Conservation (phyloP, 768 basidiomycete genomes). For the Erythrobasidium yunnanense region DNA sequence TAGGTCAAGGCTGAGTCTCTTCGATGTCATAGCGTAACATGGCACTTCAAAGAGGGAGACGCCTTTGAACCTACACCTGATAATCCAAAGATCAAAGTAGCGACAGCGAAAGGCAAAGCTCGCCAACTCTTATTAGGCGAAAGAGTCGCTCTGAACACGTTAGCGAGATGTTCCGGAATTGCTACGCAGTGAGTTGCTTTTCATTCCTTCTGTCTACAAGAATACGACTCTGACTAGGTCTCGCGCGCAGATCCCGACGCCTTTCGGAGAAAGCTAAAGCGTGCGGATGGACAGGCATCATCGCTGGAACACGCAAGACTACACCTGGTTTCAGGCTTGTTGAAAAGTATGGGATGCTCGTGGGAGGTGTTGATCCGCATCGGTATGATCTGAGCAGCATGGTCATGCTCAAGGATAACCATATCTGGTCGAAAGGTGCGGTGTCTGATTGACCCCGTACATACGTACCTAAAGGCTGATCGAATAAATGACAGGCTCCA, state of each 20-base stretch:
- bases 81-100: constrained; percentile 50
- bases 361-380: constrained; percentile 91
- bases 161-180: constrained; percentile 92
- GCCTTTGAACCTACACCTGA: constrained; percentile 67
- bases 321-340: constrained; percentile 94
- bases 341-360: constrained; percentile 93
- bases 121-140: constrained; percentile 81
- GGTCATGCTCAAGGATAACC: constrained; percentile 99
- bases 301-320: constrained; percentile 94
- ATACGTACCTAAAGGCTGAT: neutral
- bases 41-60: constrained; percentile 80
- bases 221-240: neutral
- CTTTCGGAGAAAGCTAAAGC: constrained; percentile 66
- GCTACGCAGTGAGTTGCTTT: constrained; percentile 65
- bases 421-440: constrained; percentile 89
- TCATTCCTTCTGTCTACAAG: neutral
- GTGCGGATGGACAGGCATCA: constrained; percentile 70
- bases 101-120: constrained; percentile 81
- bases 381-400: constrained; percentile 93
- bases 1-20: neutral
- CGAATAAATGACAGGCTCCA: constrained; percentile 59
- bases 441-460: neutral
- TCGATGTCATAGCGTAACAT: constrained; percentile 59
- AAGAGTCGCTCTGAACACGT: constrained; percentile 78
- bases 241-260: constrained; percentile 56